These are phyloP conservation scores for Trypanosoma mega DNA, from an alignment of 208 protist species.

Conservation along the genomic window DNA sequence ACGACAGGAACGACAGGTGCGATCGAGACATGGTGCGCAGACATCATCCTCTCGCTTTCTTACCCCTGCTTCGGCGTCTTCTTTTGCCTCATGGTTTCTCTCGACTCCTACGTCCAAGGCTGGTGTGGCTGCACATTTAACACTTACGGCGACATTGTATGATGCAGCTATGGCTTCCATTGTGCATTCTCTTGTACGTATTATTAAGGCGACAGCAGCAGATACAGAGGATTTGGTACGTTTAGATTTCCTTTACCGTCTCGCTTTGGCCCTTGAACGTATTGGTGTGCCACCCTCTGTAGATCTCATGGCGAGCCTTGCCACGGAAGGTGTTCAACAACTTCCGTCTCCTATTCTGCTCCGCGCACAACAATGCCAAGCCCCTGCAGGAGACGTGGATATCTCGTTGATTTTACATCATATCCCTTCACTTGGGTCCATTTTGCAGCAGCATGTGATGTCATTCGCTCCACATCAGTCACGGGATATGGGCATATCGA, in stretches of 20 bases:
- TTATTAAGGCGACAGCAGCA: background rate
- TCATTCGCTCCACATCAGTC: background rate
- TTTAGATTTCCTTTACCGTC: constrained; percentile 10
- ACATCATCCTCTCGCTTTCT: background rate
- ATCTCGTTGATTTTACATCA: constrained; percentile 3
- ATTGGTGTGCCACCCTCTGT: constrained; percentile 14
- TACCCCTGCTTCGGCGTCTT: constrained; percentile 5
- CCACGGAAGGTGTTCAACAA: background rate
- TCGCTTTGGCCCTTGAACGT: constrained; percentile 6
- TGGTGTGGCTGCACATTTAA: background rate
- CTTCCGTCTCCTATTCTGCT: constrained; percentile 1
- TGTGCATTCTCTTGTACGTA: background rate
- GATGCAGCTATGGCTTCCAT: constrained; percentile 7
- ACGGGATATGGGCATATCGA: background rate
- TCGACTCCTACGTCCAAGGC: background rate
- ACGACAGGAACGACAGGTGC: background rate
- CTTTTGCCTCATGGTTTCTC: background rate
- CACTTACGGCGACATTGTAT: background rate
- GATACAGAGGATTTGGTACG: background rate
- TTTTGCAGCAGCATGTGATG: background rate
- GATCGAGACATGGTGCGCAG: background rate
- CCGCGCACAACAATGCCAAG: background rate
- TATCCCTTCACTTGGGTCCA: background rate
- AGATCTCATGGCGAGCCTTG: background rate
- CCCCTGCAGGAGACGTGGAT: background rate